Conservation (phyloP, 306 rosid genomes). For the Prunus campanulata region DNA sequence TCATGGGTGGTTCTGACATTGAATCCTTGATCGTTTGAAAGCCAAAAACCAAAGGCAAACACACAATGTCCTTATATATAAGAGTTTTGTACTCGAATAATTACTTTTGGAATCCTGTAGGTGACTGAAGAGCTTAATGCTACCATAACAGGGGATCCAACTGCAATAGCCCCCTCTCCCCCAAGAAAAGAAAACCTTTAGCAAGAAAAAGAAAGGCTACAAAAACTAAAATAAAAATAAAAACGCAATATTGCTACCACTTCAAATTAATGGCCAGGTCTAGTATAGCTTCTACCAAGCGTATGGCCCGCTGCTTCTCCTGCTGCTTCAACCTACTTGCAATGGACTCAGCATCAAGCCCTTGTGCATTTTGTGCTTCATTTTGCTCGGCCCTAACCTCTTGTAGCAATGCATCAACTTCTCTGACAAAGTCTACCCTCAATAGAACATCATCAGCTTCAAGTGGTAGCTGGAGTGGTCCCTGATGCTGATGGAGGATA, state of each 20-base stretch:
- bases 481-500: constrained; percentile 55
- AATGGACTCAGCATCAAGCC: constrained; percentile 74
- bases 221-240: neutral
- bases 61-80: no score
- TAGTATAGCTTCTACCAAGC: constrained; percentile 72
- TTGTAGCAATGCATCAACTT: constrained; percentile 79
- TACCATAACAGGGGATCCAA: no score
- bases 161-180: no score
- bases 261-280: constrained; percentile 69
- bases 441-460: constrained; percentile 65
- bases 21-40: no score
- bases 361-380: constrained; percentile 36
- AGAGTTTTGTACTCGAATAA: no score
- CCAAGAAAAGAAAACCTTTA: neutral
- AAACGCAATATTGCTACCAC: constrained; percentile 41
- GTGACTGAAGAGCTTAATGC: no score
- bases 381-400: constrained; percentile 55
- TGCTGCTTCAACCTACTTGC: constrained; percentile 82
- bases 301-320: constrained; percentile 70
- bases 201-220: neutral
- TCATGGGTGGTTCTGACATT: no score
- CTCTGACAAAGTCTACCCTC: constrained; percentile 89
- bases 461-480: constrained; percentile 57
- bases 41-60: no score
- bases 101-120: no score